These are phyloP conservation scores for Dictyophora rubrovolvata DNA, from an alignment of 768 basidiomycete genomes.

Conservation along the genomic window DNA sequence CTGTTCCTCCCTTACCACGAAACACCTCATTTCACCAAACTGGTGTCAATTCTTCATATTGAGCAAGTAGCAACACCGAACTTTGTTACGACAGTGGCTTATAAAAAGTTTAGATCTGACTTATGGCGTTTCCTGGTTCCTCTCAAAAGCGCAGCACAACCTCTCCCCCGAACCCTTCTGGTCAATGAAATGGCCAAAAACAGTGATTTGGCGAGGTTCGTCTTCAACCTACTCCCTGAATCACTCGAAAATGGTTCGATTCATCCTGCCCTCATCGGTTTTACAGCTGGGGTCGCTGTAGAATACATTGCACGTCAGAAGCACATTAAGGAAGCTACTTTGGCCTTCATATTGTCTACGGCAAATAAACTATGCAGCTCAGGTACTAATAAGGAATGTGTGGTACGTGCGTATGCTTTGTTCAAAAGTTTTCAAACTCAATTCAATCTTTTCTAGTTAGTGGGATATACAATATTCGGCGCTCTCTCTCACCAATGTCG, in stretches of 20 bases:
- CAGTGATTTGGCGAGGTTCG: constrained; percentile 61
- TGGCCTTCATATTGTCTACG: constrained; percentile 57
- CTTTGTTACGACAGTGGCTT: neutral
- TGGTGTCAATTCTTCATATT: constrained; percentile 77
- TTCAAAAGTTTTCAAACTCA: neutral
- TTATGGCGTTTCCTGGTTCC: constrained; percentile 61
- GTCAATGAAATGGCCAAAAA: constrained; percentile 70
- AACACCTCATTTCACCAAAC: constrained; percentile 87
- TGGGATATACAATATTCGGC: constrained; percentile 62
- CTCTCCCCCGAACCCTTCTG: constrained; percentile 61
- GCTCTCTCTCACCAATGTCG: constrained; percentile 57
- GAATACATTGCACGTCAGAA: constrained; percentile 63
- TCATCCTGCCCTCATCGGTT: constrained; percentile 69
- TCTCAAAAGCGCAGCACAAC: constrained; percentile 67
- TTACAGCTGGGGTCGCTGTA: constrained; percentile 70
- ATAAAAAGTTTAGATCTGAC: constrained; percentile 36
- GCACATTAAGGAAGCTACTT: constrained; percentile 50
- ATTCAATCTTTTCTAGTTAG: constrained; percentile 37
- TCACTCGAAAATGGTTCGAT: constrained; percentile 28
- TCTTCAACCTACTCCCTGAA: constrained; percentile 51
- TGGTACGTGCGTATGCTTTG: neutral
- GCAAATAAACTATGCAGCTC: constrained; percentile 45
- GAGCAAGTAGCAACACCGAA: constrained; percentile 33
- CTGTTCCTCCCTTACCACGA: constrained; percentile 94
- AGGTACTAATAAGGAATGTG: constrained; percentile 41